A percentile compares a stretch with the other conserved stretches of the same genome.
These are phyloP conservation scores for Corylus americana DNA, from an alignment of 306 rosid species.

Conservation along the genomic window DNA sequence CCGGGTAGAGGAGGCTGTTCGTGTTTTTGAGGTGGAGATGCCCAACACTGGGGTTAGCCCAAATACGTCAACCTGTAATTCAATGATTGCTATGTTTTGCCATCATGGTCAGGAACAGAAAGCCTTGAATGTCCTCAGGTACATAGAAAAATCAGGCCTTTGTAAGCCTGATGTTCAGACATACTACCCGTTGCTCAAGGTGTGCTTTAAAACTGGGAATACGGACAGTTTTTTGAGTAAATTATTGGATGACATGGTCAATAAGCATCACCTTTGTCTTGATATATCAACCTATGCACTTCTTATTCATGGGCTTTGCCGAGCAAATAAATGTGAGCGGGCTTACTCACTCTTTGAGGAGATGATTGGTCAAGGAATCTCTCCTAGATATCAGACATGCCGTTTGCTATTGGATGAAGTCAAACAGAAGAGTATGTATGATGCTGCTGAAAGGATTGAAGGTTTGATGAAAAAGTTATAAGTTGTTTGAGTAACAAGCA, in stretches of 20 bases:
- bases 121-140: slow-evolving; percentile 51
- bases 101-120: slow-evolving; percentile 46
- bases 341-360: slow-evolving; percentile 67
- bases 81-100: slow-evolving; percentile 81
- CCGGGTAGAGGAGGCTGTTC: slow-evolving; percentile 47
- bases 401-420: slow-evolving; percentile 71
- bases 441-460: slow-evolving; percentile 68
- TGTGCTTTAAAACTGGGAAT: slow-evolving; percentile 60
- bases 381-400: slow-evolving; percentile 70
- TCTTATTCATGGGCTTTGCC: slow-evolving; percentile 78
- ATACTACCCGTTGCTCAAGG: slow-evolving; percentile 78
- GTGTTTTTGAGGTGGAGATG: slow-evolving; percentile 64
- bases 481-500: neutral
- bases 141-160: slow-evolving; percentile 61
- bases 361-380: slow-evolving; percentile 68
- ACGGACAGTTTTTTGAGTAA: slow-evolving; percentile 40
- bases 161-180: slow-evolving; percentile 85
- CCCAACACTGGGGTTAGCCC: slow-evolving; percentile 46
- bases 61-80: slow-evolving; percentile 74
- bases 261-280: slow-evolving; percentile 68
- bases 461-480: slow-evolving; percentile 60
- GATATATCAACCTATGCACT: slow-evolving; percentile 75
- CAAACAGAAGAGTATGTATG: slow-evolving; percentile 57
- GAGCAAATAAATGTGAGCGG: slow-evolving; percentile 63
- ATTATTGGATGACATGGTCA: slow-evolving; percentile 66